Evolutionary conservation across 768 basidiomycete species (phyloP), one percentile per base, ranked within the genome.

Genomic region (Phaeotremella fagi): DNA sequence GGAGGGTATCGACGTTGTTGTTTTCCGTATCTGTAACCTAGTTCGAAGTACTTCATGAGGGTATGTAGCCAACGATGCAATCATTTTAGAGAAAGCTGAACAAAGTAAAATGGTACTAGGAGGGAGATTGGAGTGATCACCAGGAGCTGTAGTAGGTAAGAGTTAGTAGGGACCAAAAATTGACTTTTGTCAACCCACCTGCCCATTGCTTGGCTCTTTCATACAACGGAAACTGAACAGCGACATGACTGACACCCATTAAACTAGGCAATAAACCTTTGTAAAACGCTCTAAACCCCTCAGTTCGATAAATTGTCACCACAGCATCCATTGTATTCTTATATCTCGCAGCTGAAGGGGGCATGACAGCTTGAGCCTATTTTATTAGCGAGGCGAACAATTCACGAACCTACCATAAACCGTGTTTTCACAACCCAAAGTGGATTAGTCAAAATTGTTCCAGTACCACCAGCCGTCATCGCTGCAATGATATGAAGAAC

Each of bases 11-110:
- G 43, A 48, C 1, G 29, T 2, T 25, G 49, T 46, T 37, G 59
- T 43, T 48, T 70, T 70, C 36, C 73, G 72, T 20, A 94, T 92
- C 75, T 99, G 95, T 44, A 98, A 76, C 4, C 94, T 83, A n/a
- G 95, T 98, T n/a, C 95, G 87, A 29, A 99, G 81, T 38, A 99
- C 95, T 75, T 99, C 95, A 76, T 99, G 95, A 1, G 95, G 95
- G 73, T 99, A 99, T 28, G 95, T 98, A 31, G 86, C 87, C 18
- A 97, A 77, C 16, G 90, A 91, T 6, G 95, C 95, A 1, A 88
- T 85, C 88, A 97, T 95, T 74, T 99, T 99, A 20, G 91, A 86
- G 24, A 83, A 76, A n/a, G 88, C 89, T 16, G 90, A 92, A 78
- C 91, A 98, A 18, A 85, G 74, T 15, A 99, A 83, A 60, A 98